Conservation (phyloP, 2,329 filamentous ascomycete genomes). For the Neospermospora avenae region DNA sequence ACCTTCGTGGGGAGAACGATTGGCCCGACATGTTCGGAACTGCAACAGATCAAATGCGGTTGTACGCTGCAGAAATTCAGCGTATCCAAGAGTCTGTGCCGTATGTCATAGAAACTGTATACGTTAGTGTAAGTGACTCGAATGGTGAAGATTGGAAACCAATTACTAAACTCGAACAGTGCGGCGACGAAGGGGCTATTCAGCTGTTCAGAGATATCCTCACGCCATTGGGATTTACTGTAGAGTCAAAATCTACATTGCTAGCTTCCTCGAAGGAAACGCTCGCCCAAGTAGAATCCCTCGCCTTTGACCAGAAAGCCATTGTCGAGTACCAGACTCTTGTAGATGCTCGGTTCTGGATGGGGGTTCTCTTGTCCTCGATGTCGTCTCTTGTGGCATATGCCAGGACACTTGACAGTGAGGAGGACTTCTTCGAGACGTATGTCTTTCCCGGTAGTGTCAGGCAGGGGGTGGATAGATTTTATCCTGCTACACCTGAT, state of each 20-base stretch:
- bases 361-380: conserved; percentile 25
- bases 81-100: background rate
- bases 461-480: conserved; percentile 1
- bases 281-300: conserved; percentile 10
- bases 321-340: conserved; percentile 27
- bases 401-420: conserved; percentile 19
- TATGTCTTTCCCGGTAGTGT: conserved; percentile 24
- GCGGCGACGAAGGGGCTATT: conserved; percentile 21
- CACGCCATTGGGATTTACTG: conserved; percentile 17
- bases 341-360: conserved; percentile 19
- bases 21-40: conserved; percentile 24
- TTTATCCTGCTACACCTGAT: conserved; percentile 9
- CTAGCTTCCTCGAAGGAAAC: conserved; percentile 9
- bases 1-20: conserved; percentile 26
- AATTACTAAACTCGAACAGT: conserved; percentile 8
- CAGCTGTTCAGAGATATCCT: conserved; percentile 17
- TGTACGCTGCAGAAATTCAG: conserved; percentile 20
- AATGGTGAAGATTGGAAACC: too few species aligned
- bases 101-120: conserved; percentile 14
- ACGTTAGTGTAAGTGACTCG: conserved; percentile 19
- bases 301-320: conserved; percentile 24
- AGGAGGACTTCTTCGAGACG: conserved; percentile 19
- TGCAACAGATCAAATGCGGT: conserved; percentile 17
- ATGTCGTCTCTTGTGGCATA: conserved; percentile 26
- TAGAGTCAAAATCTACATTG: conserved; percentile 24